These are phyloP conservation scores for Fagus sylvatica DNA, from an alignment of 306 rosid species.

Conservation along the genomic window DNA sequence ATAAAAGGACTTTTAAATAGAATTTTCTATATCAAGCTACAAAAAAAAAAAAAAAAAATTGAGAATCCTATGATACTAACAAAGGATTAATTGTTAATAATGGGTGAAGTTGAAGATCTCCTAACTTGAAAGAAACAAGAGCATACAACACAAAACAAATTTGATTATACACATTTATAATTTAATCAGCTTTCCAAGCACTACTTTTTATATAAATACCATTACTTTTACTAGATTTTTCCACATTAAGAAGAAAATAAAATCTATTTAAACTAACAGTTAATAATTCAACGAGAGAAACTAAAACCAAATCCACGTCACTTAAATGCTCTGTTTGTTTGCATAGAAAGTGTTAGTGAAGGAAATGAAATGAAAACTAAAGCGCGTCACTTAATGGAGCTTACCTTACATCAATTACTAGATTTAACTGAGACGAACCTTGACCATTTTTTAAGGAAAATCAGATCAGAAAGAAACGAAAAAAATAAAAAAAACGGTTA, in stretches of 20 bases:
- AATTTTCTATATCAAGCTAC: neutral
- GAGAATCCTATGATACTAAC: neutral
- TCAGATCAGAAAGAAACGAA: slow-evolving; percentile 43
- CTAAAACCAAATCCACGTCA: neutral
- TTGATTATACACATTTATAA: neutral
- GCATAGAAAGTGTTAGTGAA: slow-evolving; percentile 5
- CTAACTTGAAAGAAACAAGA: slow-evolving; percentile 17
- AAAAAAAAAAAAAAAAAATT: neutral
- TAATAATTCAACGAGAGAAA: neutral
- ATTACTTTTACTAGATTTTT: neutral
- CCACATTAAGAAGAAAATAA: too few relatives aligned
- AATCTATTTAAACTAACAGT: neutral
- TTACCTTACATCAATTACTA: too few relatives aligned
- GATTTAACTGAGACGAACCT: too few relatives aligned
- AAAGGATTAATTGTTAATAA: neutral
- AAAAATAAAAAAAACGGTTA: neutral
- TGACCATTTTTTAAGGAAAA: neutral
- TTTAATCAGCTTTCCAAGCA: neutral
- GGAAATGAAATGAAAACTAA: slow-evolving; percentile 13
- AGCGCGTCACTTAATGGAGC: too few relatives aligned
- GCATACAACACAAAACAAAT: neutral
- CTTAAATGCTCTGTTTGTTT: neutral
- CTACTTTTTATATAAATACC: neutral
- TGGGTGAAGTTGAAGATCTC: slow-evolving; percentile 14
- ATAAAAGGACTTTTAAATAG: neutral